phyloP scores from a whole-genome alignment of 129 eudicot species.

The Logfia minima region DNA sequence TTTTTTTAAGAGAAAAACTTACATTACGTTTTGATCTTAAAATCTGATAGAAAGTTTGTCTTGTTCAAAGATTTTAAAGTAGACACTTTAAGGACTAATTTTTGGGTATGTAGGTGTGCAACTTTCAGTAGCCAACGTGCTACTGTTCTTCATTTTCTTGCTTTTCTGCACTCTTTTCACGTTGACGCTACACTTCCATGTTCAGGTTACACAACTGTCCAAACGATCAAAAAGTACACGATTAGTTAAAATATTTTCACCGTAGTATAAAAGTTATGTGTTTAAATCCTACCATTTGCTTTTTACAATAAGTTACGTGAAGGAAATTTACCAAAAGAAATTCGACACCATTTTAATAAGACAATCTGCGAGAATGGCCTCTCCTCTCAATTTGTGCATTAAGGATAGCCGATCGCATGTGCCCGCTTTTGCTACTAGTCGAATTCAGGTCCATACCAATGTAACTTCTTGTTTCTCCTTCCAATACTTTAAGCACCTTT shows the following conservation, averaged over 20 bases:
- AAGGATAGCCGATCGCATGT: conserved; percentile 40
- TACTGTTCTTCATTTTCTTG: neutral
- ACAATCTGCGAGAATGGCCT: conserved; percentile 65
- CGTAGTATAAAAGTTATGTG: neutral
- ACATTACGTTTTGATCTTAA: neutral
- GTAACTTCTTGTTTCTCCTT: conserved; percentile 55
- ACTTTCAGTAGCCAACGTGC: neutral
- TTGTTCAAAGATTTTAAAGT: no score
- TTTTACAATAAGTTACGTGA: neutral
- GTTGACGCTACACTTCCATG: neutral
- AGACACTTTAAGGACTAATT: neutral
- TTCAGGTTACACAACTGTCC: neutral
- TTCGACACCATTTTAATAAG: conserved; percentile 42
- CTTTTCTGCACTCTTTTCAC: neutral
- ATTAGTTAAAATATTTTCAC: neutral
- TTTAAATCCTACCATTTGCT: neutral
- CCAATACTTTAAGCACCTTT: conserved; percentile 79
- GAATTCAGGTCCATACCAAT: conserved; percentile 53
- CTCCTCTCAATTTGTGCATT: conserved; percentile 36
- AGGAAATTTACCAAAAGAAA: neutral
- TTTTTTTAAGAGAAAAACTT: no score
- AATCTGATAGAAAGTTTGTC: no score
- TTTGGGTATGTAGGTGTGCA: neutral
- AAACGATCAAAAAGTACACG: neutral
- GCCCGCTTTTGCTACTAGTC: conserved; percentile 67